Evolutionary conservation across 331 rosid genomes (phyloP).

Genomic region (Erythrophleum ivorense): DNA sequence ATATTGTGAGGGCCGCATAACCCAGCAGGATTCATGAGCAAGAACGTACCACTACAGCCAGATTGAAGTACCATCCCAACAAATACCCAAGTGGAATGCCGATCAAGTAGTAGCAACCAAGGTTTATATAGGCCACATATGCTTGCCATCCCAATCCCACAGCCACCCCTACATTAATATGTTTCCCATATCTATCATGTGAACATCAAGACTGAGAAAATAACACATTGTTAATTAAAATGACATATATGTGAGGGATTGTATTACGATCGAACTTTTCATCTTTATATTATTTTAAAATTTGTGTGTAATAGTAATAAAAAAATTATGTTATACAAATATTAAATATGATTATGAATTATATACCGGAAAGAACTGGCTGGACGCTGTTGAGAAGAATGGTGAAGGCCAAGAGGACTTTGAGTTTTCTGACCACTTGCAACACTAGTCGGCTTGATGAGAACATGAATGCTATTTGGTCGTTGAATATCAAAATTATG

Average conservation of each 20-base stretch:
- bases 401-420: constrained; percentile 54
- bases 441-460: constrained; percentile 49
- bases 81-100: constrained; percentile 56
- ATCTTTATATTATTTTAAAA: too few relatives aligned
- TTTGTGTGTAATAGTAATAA: too few relatives aligned
- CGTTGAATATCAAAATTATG: constrained; percentile 50
- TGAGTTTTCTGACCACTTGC: constrained; percentile 42
- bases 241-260: too few relatives aligned
- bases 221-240: too few relatives aligned
- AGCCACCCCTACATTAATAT: constrained; percentile 47
- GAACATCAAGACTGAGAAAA: background rate
- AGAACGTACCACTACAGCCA: constrained; percentile 38
- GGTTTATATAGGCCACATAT: constrained; percentile 56
- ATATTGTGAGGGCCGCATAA: too few relatives aligned
- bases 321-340: too few relatives aligned
- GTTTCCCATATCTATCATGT: background rate
- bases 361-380: constrained; percentile 59
- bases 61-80: constrained; percentile 53
- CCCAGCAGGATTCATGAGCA: too few relatives aligned
- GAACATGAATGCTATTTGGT: constrained; percentile 44
- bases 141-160: constrained; percentile 70
- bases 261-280: too few relatives aligned
- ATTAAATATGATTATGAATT: too few relatives aligned
- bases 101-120: constrained; percentile 57
- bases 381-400: constrained; percentile 63